Percentiles rank a stretch among this genome's conserved stretches.
These are phyloP conservation scores for Hyphopichia pseudoburtonii DNA, from an alignment of 1,139 yeast genomes.

Conservation along the genomic window DNA sequence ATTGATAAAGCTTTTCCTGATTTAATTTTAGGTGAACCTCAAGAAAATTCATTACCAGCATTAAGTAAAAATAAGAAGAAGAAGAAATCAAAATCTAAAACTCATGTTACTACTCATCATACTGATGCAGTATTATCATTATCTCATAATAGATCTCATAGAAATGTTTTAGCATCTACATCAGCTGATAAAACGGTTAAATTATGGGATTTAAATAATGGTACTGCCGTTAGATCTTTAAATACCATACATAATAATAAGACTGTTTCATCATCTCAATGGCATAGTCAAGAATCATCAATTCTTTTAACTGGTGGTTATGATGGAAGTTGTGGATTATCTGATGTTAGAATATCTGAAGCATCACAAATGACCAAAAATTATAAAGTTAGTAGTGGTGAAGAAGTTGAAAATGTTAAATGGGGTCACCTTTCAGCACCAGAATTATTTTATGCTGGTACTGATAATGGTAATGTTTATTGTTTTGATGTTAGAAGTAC, in stretches of 20 bases:
- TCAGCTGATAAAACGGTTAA: slow-evolving; percentile 95
- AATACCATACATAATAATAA: slow-evolving; percentile 59
- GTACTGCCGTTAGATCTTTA: slow-evolving; percentile 72
- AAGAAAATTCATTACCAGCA: slow-evolving; percentile 44
- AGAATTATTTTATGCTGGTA: slow-evolving; percentile 78
- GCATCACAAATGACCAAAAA: slow-evolving; percentile 57
- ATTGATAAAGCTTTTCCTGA: slow-evolving; percentile 95
- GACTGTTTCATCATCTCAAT: slow-evolving; percentile 82
- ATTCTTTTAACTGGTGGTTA: slow-evolving; percentile 90
- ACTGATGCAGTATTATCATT: slow-evolving; percentile 91
- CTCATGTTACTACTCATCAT: slow-evolving; percentile 75
- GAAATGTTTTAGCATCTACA: slow-evolving; percentile 87
- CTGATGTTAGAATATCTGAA: slow-evolving; percentile 84
- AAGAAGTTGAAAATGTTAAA: slow-evolving; percentile 80
- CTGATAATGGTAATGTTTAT: slow-evolving; percentile 88
- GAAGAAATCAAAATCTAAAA: slow-evolving; percentile 48
- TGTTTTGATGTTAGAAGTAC: slow-evolving; percentile 81
- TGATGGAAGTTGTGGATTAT: slow-evolving; percentile 74
- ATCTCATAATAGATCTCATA: slow-evolving; percentile 76
- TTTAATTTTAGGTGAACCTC: slow-evolving; percentile 81
- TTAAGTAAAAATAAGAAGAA: slow-evolving; percentile 46
- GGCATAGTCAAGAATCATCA: slow-evolving; percentile 80
- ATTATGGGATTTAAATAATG: slow-evolving; percentile 85
- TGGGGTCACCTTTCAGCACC: slow-evolving; percentile 62
- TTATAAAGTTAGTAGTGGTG: slow-evolving; percentile 60